Conservation (phyloP, 202 grass and related monocot genomes). For the Elaeis oleifera region DNA sequence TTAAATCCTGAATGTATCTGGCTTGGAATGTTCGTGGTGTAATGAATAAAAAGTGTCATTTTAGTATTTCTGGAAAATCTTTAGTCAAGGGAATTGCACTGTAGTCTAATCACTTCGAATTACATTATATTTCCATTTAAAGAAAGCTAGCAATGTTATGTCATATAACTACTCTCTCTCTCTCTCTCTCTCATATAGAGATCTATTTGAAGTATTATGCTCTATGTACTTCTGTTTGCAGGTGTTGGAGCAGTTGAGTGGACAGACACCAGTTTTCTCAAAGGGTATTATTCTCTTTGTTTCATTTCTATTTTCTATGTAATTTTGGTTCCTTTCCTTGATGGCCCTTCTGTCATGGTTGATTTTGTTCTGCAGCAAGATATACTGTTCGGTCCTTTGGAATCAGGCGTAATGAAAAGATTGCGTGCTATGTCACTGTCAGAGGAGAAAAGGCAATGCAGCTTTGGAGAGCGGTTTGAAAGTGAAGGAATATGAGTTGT, state of each 20-base stretch:
- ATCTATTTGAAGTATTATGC: not conserved
- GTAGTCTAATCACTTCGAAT: too few relatives aligned
- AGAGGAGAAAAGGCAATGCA: conserved; percentile 73
- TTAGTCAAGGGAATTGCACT: too few relatives aligned
- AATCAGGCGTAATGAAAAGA: conserved; percentile 65
- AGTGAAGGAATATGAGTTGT: conserved; percentile 56
- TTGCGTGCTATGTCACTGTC: conserved; percentile 66
- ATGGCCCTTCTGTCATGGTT: not conserved
- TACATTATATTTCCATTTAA: too few relatives aligned
- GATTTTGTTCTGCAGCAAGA: conserved; percentile 35
- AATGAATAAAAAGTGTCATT: too few relatives aligned
- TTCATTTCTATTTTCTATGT: not conserved
- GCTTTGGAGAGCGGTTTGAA: conserved; percentile 55
- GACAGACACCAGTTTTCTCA: conserved; percentile 54
- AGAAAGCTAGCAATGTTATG: too few relatives aligned
- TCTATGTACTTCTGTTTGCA: not conserved
- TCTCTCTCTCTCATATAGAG: not conserved
- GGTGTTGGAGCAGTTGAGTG: conserved; percentile 63
- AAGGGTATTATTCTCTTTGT: conserved; percentile 27
- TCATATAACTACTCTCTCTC: not conserved
- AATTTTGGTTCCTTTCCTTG: not conserved
- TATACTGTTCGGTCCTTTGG: conserved; percentile 79
- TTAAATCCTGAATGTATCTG: too few relatives aligned
- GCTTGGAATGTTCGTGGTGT: too few relatives aligned
- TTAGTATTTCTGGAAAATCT: too few relatives aligned